Conservation (phyloP, 371 early-diverging fungal genomes). For the Blastocladiella emersonii region DNA sequence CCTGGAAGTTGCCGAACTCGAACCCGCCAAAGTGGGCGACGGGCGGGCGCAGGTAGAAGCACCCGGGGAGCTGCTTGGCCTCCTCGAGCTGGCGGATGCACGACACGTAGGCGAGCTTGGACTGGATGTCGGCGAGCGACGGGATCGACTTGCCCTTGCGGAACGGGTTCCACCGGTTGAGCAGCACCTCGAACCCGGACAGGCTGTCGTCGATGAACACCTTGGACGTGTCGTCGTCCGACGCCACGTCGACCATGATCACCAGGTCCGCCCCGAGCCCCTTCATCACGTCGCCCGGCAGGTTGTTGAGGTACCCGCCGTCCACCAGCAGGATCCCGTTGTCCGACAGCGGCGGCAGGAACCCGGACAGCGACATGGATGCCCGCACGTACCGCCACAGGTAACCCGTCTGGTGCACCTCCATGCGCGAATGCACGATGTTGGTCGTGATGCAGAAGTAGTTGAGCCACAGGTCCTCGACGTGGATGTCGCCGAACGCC, state of each 20-base stretch:
- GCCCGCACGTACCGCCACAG: conserved; percentile 97
- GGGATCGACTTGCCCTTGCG: conserved; percentile 54
- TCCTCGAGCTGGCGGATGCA: conserved; percentile 72
- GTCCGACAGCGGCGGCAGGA: conserved; percentile 90
- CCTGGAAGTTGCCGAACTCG: conserved; percentile 87
- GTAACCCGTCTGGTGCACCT: conserved; percentile 80
- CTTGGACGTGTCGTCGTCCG: conserved; percentile 81
- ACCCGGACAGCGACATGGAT: conserved; percentile 95
- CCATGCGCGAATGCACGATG: conserved; percentile 88
- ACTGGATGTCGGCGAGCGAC: conserved; percentile 94
- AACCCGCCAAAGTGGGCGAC: conserved; percentile 77
- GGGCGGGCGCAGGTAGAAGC: conserved; percentile 77
- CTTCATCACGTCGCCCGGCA: conserved; percentile 92
- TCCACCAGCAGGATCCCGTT: conserved; percentile 94
- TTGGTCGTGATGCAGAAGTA: conserved; percentile 96
- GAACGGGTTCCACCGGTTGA: conserved; percentile 73
- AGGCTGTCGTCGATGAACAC: conserved; percentile 87
- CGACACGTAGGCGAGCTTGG: conserved; percentile 91
- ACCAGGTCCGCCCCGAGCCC: conserved; percentile 82
- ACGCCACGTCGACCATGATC: conserved; percentile 92
- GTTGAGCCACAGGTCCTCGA: conserved; percentile 97
- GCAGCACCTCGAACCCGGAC: conserved; percentile 84
- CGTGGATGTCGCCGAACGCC: conserved; percentile 78
- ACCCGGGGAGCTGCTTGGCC: conserved; percentile 71
- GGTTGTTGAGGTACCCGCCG: conserved; percentile 98